Percentiles rank a stretch among this genome's conserved stretches.
Conservation (phyloP, 2,329 filamentous ascomycete species). For the Falciphora oryzae region DNA sequence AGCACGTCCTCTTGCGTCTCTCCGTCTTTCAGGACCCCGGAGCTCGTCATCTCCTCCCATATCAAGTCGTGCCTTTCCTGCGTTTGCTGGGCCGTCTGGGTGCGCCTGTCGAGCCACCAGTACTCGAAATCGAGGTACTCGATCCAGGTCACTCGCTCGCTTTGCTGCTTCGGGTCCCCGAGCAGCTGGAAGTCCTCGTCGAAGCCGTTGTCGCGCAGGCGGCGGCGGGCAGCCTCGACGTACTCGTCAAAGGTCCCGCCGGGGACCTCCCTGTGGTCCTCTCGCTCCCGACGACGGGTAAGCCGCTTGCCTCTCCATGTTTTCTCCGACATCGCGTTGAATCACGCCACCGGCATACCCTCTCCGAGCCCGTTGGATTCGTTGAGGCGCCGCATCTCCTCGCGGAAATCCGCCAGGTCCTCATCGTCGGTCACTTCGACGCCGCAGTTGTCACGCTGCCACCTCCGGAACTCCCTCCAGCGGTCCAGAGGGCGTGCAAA, state of each 20-base stretch:
- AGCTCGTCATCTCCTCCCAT: too few species aligned
- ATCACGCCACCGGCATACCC: neutral
- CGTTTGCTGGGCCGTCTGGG: too few species aligned
- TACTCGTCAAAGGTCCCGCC: constrained; percentile 5
- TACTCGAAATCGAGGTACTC: constrained; percentile 5
- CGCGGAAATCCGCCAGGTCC: neutral
- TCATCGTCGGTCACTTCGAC: neutral
- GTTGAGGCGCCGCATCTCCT: neutral
- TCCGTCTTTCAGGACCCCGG: too few species aligned
- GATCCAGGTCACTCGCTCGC: neutral
- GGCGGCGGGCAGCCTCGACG: constrained; percentile 1
- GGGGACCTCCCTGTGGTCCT: neutral
- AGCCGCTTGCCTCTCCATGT: too few species aligned
- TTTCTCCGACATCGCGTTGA: neutral
- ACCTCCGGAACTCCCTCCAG: constrained; percentile 4
- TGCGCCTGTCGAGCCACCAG: constrained; percentile 4
- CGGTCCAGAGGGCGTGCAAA: neutral
- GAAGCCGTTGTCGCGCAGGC: neutral
- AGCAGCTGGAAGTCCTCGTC: neutral
- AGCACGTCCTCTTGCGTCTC: too few species aligned
- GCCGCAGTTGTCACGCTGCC: constrained; percentile 6
- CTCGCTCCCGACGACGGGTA: neutral
- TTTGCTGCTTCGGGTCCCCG: neutral
- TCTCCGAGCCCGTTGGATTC: neutral
- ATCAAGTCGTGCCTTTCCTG: too few species aligned